Base-by-base conservation (phyloP, 1,284 basidiomycete genomes). In the Schizophyllum amplum region DNA sequence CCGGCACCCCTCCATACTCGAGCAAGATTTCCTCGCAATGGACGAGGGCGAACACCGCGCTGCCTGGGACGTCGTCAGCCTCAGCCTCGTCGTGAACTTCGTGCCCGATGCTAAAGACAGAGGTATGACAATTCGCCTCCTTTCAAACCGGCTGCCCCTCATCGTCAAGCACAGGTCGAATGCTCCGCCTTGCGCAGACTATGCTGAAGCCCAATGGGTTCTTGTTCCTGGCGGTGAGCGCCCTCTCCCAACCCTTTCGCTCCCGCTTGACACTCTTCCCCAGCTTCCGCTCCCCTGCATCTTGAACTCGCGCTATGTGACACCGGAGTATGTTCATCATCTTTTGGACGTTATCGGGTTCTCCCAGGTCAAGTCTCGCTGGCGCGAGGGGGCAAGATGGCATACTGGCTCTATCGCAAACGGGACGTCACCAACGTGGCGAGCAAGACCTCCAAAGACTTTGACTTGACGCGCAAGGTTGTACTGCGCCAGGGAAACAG, bases 71-170 rank as follows among this genome's bases (percentile, higher is more conserved):
- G 64, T 86, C 21, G 79, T 94, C 58, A 92, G 90, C 67, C 79
- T 93, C 25, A 93, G 90, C 65, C 72, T 95, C 25, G 92, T 95
- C 4, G 69, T 95, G 2, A 95, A 95, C 65, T 95, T 94, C 67
- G 90, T 92, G 0, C 85, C 89, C n/a, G 80, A 84, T 26, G 73
- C 87, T 0, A 72, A 73, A 55, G 83, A 91, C 56, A 72, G 92
- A 83, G 92, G 92, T 90, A 60, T 55, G 74, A 60, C 24, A n/a
- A 2, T 5, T 21, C 20, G 9, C 13, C 13, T 9, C 7, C 7
- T 3, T 2, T 17, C 7, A 13, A 9, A 13, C 33, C 33, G 13
- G 13, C 7, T 42, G 11, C 7, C 33, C 5, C 5, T 42, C 4
- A 42, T 17, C 3, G 13, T 13, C 24, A 4, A 2, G 54, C 26